Base-by-base conservation (phyloP, 768 basidiomycete genomes). In the Phaeotremella skinneri region DNA sequence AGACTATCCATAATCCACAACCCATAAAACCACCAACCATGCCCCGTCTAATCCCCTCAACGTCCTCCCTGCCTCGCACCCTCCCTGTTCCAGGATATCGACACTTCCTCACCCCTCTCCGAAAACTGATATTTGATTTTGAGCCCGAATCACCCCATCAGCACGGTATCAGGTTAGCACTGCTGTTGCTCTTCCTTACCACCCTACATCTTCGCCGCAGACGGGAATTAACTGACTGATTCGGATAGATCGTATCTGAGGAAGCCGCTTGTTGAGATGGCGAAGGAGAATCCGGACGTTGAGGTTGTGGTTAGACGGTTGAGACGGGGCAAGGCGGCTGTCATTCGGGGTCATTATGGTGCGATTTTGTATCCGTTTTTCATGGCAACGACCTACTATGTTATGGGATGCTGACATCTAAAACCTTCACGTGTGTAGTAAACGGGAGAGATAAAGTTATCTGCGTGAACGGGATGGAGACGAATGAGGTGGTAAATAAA, bases 381-480 rank as follows among this genome's bases (percentile, higher is more conserved):
- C 21, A 14, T 23, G 13, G 43, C 11, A 7, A 45, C 6, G 21
- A n/a, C n/a, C 13, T 45, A 13, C 43, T 9, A 45, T 45, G 11
- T 11, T 20, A 14, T 45, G 13, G 13, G 7, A 13, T 45, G n/a
- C n/a, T n/a, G n/a, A n/a, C n/a, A n/a, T n/a, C n/a, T n/a, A n/a
- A n/a, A n/a, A n/a, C n/a, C n/a, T n/a, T n/a, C n/a, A n/a, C n/a
- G n/a, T n/a, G n/a, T n/a, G 17, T 31, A 77, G 76, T 77, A 16
- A 77, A 77, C 52, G 74, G 76, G 3, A 55, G 76, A 29, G 76
- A 77, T 48, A 77, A 77, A 55, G 76, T 77, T 41, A 73, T 77
- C 29, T 77, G 74, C 52, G 72, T 77, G 45, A 75, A 74, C 42
- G 56, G 58, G 20, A 29, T 77, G 49, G 72, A 72, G 34, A 53